Evolutionary conservation across 2,329 filamentous ascomycete species (phyloP), one percentile per base, ranked within the genome.

Genomic region (Pseudohalonectria lignicola): DNA sequence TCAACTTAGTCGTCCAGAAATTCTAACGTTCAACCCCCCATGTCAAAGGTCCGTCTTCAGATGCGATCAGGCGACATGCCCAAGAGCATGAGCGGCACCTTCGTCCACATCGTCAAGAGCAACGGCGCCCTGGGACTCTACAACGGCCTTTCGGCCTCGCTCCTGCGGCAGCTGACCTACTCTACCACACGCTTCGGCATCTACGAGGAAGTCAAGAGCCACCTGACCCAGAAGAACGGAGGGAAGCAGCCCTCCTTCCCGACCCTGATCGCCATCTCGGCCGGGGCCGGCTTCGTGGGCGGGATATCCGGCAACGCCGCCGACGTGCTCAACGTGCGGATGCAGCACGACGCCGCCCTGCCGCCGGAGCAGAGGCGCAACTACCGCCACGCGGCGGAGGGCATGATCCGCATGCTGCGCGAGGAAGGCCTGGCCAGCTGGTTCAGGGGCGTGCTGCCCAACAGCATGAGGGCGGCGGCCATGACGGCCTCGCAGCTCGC

Each of bases 271-370:
- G 83, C 74, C 47, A 84, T 96, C 60, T 86, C 90, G 38, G 82
- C 79, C 18, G 64, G 77, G 20, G 90, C 92, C 7, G 92, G 92
- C 37, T 85, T 95, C 55, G 61, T 93, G 3, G 92, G 92, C 44
- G 92, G 92, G 36, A 64, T 96, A 34, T 84, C 82, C 5, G 92
- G 92, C 47, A 98, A 96, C 63, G 87, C 88, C 3, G 90, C 88
- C 47, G 92, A 98, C 57, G 87, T 98, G 25, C 71, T 95, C 53
- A 98, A 98, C 61, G 92, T 98, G 36, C 86, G 92, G 47, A 98
- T 98, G 92, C 92, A 98, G 64, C 86, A 94, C 62, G 92, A 81
- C 53, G 80, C 84, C 3, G 78, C 86, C 1, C 75, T 95, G 1
- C 83, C 87, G 1, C 52, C 63, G 1, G 71, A 71, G 5, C 67